Base-by-base conservation (phyloP, 2,329 filamentous ascomycete species). In the Aureobasidium sp. region DNA sequence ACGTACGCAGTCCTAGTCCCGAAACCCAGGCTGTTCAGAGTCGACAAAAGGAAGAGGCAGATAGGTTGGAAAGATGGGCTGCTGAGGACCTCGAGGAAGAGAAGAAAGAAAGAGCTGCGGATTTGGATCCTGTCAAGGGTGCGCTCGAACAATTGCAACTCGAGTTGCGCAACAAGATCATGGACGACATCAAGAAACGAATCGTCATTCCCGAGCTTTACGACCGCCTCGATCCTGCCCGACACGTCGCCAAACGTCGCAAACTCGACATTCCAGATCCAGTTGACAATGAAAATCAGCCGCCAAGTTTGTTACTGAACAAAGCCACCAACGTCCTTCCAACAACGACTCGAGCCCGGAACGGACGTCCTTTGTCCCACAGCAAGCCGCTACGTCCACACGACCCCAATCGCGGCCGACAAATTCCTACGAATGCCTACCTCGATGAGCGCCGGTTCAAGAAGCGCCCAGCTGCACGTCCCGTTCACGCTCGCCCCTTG, bases 71-170 rank as follows among this genome's bases (percentile, higher is more conserved):
- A 61, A 85, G 83, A 52, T 90, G 96, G 70, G 87, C 91, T 47
- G 89, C 90, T 65, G 83, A 87, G 53, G 93, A 97, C 70, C 72
- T 93, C 8, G 91, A 97, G 70, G 89, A 94, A 67, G 93, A 97
- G 73, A 97, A 94, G 77, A 87, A 86, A 70, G 88, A 93, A 68
- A 82, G 93, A 58, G 92, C 92, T 20, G 87, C 88, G 70, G 88
- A 95, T 71, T 84, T 97, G 66, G 93, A 99, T 73, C 93, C 94
- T n/a, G 90, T 93, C 5, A 78, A 81, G 53, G 93, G 95, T 71
- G 93, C 94, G 37, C 80, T 91, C 42, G 86, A 92, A 64, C 83
- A 89, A 48, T 83, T 97, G 59, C 84, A 88, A 57, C 84, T 85
- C 59, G 92, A 97, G 73, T 79, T 99, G 71, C 87, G 85, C 63